Conservation (phyloP, 2,329 filamentous ascomycete genomes). For the Colletotrichum orbiculare region DNA sequence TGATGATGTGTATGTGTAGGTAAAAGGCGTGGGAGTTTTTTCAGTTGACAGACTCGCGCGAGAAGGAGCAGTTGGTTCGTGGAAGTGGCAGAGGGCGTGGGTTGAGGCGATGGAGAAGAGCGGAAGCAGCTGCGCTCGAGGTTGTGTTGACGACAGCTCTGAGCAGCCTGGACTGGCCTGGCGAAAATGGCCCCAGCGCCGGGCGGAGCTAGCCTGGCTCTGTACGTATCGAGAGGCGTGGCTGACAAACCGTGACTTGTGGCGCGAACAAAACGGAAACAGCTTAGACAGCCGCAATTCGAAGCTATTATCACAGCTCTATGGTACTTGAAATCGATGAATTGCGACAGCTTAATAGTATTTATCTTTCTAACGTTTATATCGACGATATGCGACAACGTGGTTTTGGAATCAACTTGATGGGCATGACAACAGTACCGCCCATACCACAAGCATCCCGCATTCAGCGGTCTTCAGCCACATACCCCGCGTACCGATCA, state of each 20-base stretch:
- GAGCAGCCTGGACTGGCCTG: conserved; percentile 48
- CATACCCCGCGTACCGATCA: background rate
- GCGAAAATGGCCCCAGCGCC: conserved; percentile 36
- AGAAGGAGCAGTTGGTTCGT: conserved; percentile 5
- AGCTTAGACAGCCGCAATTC: background rate
- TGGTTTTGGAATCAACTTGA: too few species aligned
- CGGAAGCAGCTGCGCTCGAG: conserved; percentile 35
- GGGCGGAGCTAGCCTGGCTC: conserved; percentile 38
- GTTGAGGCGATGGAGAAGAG: conserved; percentile 33
- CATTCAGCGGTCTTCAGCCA: background rate
- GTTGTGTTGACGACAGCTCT: conserved; percentile 46
- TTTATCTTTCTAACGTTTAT: too few species aligned
- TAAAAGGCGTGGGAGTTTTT: background rate
- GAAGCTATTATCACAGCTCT: too few species aligned
- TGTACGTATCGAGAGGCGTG: conserved; percentile 3
- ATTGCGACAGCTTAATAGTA: too few species aligned
- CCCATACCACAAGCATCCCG: background rate
- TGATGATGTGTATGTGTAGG: conserved; percentile 36
- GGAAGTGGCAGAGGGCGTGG: conserved; percentile 13
- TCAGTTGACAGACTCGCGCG: conserved; percentile 5
- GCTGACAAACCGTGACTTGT: conserved; percentile 33
- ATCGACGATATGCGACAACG: too few species aligned
- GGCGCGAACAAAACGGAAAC: too few species aligned
- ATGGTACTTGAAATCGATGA: too few species aligned
- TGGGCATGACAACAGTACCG: too few species aligned